Conservation (phyloP, 2,329 filamentous ascomycete species). For the Fonsecaea erecta region DNA sequence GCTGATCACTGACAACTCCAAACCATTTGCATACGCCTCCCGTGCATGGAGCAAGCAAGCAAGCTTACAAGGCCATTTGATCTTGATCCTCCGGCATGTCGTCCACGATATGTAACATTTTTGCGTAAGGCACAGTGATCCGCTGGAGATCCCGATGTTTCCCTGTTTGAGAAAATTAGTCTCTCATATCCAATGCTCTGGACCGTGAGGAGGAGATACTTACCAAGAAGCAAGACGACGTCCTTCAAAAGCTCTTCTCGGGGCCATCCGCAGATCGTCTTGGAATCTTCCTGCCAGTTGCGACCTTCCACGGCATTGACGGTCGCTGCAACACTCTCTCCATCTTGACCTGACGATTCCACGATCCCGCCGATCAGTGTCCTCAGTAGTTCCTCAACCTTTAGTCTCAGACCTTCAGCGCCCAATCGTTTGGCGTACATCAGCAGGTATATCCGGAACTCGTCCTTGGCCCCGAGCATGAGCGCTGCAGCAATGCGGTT, state of each 20-base stretch:
- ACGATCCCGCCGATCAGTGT: slow-evolving; percentile 75
- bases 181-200: neutral
- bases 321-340: slow-evolving; percentile 56
- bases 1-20: neutral
- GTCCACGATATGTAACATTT: slow-evolving; percentile 66
- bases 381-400: slow-evolving; percentile 90
- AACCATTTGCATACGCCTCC: neutral
- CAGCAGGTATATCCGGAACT: slow-evolving; percentile 92
- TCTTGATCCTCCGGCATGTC: slow-evolving; percentile 39
- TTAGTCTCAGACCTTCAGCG: slow-evolving; percentile 81
- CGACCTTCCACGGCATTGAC: slow-evolving; percentile 54
- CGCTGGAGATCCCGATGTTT: slow-evolving; percentile 95
- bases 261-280: slow-evolving; percentile 87
- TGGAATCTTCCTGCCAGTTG: slow-evolving; percentile 69
- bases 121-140: slow-evolving; percentile 91
- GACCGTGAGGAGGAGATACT: slow-evolving; percentile 43
- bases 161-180: slow-evolving; percentile 58
- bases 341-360: slow-evolving; percentile 51
- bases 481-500: slow-evolving; percentile 90
- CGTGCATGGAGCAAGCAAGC: neutral
- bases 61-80: slow-evolving; percentile 34
- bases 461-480: slow-evolving; percentile 81
- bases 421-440: slow-evolving; percentile 98
- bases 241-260: slow-evolving; percentile 84
- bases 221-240: slow-evolving; percentile 90